Base-by-base conservation (phyloP, 345 rosid species). In the Chamaenerion angustifolium region DNA sequence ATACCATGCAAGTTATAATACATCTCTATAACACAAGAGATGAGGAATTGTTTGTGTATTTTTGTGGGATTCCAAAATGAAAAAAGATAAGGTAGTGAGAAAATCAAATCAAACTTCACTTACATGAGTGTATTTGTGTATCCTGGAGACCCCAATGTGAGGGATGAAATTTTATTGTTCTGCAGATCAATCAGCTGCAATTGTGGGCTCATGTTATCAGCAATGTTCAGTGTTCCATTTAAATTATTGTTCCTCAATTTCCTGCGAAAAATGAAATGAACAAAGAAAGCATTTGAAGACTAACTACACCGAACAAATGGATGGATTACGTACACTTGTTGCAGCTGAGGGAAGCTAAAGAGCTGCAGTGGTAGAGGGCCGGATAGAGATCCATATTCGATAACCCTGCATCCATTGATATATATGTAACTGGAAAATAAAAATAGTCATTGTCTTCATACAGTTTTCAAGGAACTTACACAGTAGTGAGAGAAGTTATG, bases 61-160 rank as follows among this genome's bases (percentile, higher is more conserved):
- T n/a, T n/a, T n/a, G n/a, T n/a, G n/a, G n/a, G n/a, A n/a, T n/a
- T n/a, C n/a, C n/a, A n/a, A n/a, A n/a, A n/a, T n/a, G n/a, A n/a
- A n/a, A n/a, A n/a, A n/a, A n/a, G n/a, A n/a, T 12, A 48, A 42
- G 52, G 12, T 5, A 16, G 27, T 2, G 13, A 16, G 40, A 43
- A 21, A 13, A 45, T 35, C 52, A 14, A 64, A 11, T 13, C 37
- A 31, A 31, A 31, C 3, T 23, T 23, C 37, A 31, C 69, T 76
- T 58, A 87, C 98, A 58, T 67, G 51, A 92, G 56, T 14, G 85
- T 69, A 23, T 68, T 78, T 45, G 65, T 67, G 42, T 63, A 63
- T 52, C 57, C 57, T 12, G 46, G 47, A 43, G 61, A 25, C 17
- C 57, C 47, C 42, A 15, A n/a, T n/a, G 16, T 46, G 31, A 43